A percentile compares a stretch with the other conserved stretches of the same genome.
These are phyloP conservation scores for Metarhizium guizhouense DNA, from an alignment of 2,329 filamentous ascomycete species.

Conservation along the genomic window DNA sequence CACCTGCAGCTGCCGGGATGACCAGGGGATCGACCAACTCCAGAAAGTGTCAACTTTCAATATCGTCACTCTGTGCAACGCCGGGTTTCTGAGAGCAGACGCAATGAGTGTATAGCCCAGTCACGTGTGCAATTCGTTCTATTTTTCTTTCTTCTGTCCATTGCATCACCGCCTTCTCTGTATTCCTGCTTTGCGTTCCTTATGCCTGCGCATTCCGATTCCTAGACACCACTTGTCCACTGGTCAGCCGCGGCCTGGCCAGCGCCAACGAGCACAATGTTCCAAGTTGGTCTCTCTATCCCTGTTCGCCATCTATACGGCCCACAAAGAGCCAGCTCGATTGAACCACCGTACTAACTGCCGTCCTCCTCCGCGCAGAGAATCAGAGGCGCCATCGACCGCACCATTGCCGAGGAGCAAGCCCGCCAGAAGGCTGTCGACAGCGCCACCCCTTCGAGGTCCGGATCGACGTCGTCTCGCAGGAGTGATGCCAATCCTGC, in stretches of 20 bases:
- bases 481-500: slow-evolving; percentile 27
- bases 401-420: slow-evolving; percentile 85
- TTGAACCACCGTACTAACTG: background rate
- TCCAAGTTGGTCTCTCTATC: slow-evolving; percentile 19
- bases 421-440: slow-evolving; percentile 58
- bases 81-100: background rate
- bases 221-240: background rate
- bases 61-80: background rate
- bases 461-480: slow-evolving; percentile 26
- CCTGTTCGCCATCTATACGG: background rate
- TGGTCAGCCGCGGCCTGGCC: background rate
- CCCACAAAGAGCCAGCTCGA: background rate
- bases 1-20: background rate
- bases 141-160: background rate
- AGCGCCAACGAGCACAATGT: slow-evolving; percentile 15
- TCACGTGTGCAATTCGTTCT: background rate
- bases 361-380: slow-evolving; percentile 38
- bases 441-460: slow-evolving; percentile 31
- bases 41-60: background rate
- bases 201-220: background rate
- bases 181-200: background rate
- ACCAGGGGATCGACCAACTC: background rate
- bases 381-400: slow-evolving; percentile 77
- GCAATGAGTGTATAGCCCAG: background rate
- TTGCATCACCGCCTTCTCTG: background rate